Evolutionary conservation across 2,329 filamentous ascomycete species (phyloP).

Genomic region (Emergomyces pasteurianus): DNA sequence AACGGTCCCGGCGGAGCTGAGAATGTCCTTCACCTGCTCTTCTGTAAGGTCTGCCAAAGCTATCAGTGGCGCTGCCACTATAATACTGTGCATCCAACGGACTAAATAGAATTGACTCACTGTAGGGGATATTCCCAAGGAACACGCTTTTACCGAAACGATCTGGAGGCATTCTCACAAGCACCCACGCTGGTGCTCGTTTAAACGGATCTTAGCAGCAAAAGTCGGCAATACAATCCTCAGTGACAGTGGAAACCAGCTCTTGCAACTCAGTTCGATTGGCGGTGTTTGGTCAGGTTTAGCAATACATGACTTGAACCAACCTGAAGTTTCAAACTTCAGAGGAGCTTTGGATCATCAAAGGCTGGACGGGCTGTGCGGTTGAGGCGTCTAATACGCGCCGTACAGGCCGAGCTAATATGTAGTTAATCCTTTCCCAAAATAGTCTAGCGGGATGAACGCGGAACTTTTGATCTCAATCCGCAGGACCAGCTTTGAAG

Average conservation of each 20-base stretch:
- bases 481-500: not conserved
- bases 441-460: slow-evolving; percentile 10
- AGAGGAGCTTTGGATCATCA: not conserved
- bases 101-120: slow-evolving; percentile 65
- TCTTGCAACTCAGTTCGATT: not conserved
- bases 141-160: slow-evolving; percentile 36
- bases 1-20: slow-evolving; percentile 79
- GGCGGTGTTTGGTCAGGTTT: not conserved
- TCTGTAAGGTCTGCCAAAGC: slow-evolving; percentile 68
- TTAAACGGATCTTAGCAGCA: not conserved
- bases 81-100: slow-evolving; percentile 63
- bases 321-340: not conserved
- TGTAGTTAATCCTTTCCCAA: slow-evolving; percentile 9
- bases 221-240: not conserved
- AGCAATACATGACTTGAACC: not conserved
- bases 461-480: slow-evolving; percentile 6
- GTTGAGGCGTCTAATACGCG: not conserved
- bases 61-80: slow-evolving; percentile 54
- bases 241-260: not conserved
- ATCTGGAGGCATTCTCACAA: slow-evolving; percentile 32
- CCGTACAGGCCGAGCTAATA: not conserved
- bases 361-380: not conserved
- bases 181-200: not conserved
- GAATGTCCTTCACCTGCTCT: slow-evolving; percentile 90
- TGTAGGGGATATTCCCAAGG: slow-evolving; percentile 50